These are phyloP conservation scores for Monosporozyma unispora DNA, from an alignment of 805 yeast genomes.

Conservation along the genomic window DNA sequence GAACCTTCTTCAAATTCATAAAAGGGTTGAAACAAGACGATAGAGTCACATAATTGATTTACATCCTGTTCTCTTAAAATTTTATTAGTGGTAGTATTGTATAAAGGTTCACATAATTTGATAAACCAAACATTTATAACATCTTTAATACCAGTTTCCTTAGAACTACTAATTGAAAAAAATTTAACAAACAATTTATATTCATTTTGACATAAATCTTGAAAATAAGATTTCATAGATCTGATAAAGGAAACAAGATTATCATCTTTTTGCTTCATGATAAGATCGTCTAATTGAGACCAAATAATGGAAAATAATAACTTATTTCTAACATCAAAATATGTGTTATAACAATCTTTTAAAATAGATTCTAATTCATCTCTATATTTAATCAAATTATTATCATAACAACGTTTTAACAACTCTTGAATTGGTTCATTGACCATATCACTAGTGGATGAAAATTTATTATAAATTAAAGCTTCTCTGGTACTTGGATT, in stretches of 20 bases:
- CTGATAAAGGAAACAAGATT: constrained; percentile 54
- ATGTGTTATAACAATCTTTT: constrained; percentile 52
- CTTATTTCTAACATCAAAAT: constrained; percentile 47
- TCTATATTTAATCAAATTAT: constrained; percentile 41
- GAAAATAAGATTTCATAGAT: constrained; percentile 49
- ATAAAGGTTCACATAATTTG: constrained; percentile 64
- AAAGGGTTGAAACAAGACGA: constrained; percentile 58
- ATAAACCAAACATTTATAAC: constrained; percentile 50
- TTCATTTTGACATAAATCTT: constrained; percentile 54
- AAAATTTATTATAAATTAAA: constrained; percentile 57
- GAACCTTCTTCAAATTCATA: constrained; percentile 51
- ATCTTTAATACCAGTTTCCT: constrained; percentile 4
- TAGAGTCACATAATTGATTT: constrained; percentile 60
- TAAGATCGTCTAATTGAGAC: constrained; percentile 30
- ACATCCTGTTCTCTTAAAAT: constrained; percentile 67
- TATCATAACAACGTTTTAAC: constrained; percentile 23
- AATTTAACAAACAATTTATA: constrained; percentile 46
- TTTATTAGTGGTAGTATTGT: constrained; percentile 56
- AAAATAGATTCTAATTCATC: constrained; percentile 46
- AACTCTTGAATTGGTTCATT: constrained; percentile 32
- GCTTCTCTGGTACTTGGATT: constrained; percentile 43
- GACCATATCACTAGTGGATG: constrained; percentile 34
- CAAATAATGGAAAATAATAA: constrained; percentile 39
- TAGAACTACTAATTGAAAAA: constrained; percentile 36
- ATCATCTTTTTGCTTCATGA: constrained; percentile 12